Conservation (phyloP, 1,284 basidiomycete species). For the Earliella scabrosa region DNA sequence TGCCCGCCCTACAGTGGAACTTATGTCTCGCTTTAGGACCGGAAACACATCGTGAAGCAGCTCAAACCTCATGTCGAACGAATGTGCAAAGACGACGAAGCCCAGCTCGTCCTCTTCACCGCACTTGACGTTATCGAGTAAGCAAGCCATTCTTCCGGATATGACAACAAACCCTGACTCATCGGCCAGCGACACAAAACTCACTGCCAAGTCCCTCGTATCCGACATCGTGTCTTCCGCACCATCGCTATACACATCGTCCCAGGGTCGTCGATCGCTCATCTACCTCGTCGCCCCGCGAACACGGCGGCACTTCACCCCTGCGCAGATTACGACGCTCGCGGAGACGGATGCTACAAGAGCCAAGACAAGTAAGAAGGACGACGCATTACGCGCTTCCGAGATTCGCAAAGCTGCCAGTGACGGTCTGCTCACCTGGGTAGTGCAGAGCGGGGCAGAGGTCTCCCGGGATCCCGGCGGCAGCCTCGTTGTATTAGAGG, state of each 20-base stretch:
- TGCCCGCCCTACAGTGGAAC: neutral
- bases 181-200: conserved; percentile 78
- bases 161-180: neutral
- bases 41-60: conserved; percentile 86
- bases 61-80: conserved; percentile 86
- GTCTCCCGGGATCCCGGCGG: conserved; percentile 78
- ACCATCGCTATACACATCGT: conserved; percentile 54
- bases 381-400: conserved; percentile 56
- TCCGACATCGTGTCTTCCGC: conserved; percentile 62
- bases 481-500: conserved; percentile 75
- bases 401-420: conserved; percentile 78
- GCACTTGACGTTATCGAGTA: conserved; percentile 88
- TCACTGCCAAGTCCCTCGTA: conserved; percentile 79
- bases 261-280: conserved; percentile 77
- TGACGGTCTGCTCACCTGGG: conserved; percentile 67
- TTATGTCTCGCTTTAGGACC: conserved; percentile 54
- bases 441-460: conserved; percentile 60
- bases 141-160: conserved; percentile 28
- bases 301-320: conserved; percentile 81
- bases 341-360: conserved; percentile 72
- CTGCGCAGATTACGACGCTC: conserved; percentile 63
- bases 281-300: conserved; percentile 84
- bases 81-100: conserved; percentile 86
- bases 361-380: conserved; percentile 82
- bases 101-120: conserved; percentile 86